These are phyloP conservation scores for Globisporangium acanthophoron DNA, from an alignment of 352 stramenopile species.

Conservation along the genomic window DNA sequence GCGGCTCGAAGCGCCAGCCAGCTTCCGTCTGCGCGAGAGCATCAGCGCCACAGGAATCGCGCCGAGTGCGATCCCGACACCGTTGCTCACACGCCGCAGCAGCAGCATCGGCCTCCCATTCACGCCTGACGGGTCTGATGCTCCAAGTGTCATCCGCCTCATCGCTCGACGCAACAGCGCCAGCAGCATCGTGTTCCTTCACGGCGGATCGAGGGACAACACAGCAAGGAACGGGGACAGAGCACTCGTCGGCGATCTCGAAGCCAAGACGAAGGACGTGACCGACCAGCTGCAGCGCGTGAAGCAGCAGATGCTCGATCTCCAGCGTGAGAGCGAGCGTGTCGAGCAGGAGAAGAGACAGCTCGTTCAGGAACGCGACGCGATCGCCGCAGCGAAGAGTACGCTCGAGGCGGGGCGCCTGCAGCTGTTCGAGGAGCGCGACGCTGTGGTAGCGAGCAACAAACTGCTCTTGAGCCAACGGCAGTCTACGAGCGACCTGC, in stretches of 20 bases:
- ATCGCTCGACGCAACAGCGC: slow-evolving; percentile 6
- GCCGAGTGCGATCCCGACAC: slow-evolving; percentile 7
- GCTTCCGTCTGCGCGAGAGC: slow-evolving; percentile 6
- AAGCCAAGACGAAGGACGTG: slow-evolving; percentile 25
- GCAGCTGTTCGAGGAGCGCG: slow-evolving; percentile 9
- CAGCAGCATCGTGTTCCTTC: slow-evolving; percentile 11
- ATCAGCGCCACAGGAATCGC: neutral
- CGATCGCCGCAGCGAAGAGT: slow-evolving; percentile 7
- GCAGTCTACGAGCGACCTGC: neutral
- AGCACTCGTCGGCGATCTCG: slow-evolving; percentile 19
- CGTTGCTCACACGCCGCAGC: slow-evolving; percentile 8
- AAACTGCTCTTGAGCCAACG: slow-evolving; percentile 3
- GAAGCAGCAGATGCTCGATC: slow-evolving; percentile 10
- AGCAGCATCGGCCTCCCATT: slow-evolving; percentile 7
- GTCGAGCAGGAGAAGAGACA: neutral
- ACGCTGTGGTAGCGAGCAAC: neutral
- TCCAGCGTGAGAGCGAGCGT: slow-evolving; percentile 7
- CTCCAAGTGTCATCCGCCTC: neutral
- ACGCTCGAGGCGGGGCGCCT: slow-evolving; percentile 3
- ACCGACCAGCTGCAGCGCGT: slow-evolving; percentile 1
- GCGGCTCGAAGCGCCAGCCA: neutral
- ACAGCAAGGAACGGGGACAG: neutral
- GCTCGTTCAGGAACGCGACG: slow-evolving; percentile 20
- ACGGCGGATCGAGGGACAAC: neutral
- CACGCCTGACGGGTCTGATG: neutral